Percentiles rank a stretch among this genome's conserved stretches.
These are phyloP conservation scores for Fusarium duplospermum DNA, from an alignment of 2,329 filamentous ascomycete species.

Conservation along the genomic window DNA sequence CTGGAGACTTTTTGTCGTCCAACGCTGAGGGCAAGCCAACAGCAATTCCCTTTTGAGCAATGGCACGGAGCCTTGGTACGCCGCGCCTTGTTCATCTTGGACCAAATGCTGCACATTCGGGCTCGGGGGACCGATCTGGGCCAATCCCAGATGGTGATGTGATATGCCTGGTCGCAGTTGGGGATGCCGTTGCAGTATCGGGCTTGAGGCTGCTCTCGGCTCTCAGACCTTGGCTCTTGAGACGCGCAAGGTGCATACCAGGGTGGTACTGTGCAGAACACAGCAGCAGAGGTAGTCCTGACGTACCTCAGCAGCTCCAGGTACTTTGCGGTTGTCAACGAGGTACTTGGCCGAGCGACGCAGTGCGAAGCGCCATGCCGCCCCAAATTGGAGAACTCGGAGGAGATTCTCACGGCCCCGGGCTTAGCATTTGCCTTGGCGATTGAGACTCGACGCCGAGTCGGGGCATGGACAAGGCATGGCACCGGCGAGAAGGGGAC, in stretches of 20 bases:
- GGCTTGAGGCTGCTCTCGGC: conserved; percentile 23
- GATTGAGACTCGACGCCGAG: conserved; percentile 27
- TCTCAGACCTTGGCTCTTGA: conserved; percentile 19
- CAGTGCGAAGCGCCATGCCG: conserved; percentile 45
- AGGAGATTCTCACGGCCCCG: conserved; percentile 15
- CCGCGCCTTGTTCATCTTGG: conserved; percentile 1
- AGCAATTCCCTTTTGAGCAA: conserved; percentile 9
- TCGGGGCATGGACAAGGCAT: conserved; percentile 7
- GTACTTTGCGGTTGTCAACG: conserved; percentile 25
- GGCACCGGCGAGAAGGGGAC: neutral
- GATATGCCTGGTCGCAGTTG: conserved; percentile 23
- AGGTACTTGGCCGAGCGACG: conserved; percentile 37
- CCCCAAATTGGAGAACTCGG: conserved; percentile 27
- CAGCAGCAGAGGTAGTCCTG: conserved; percentile 1
- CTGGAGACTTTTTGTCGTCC: conserved; percentile 10
- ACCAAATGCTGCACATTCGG: conserved; percentile 6
- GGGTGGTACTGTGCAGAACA: neutral
- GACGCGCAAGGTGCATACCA: conserved; percentile 7
- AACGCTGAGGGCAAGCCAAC: neutral
- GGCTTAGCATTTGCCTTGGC: conserved; percentile 21
- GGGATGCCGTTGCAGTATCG: conserved; percentile 8
- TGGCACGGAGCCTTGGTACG: neutral
- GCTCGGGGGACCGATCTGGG: neutral
- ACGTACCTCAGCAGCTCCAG: conserved; percentile 13
- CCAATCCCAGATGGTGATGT: conserved; percentile 22